Conservation (phyloP, 495 filamentous ascomycete genomes). For the Viridothelium virens region DNA sequence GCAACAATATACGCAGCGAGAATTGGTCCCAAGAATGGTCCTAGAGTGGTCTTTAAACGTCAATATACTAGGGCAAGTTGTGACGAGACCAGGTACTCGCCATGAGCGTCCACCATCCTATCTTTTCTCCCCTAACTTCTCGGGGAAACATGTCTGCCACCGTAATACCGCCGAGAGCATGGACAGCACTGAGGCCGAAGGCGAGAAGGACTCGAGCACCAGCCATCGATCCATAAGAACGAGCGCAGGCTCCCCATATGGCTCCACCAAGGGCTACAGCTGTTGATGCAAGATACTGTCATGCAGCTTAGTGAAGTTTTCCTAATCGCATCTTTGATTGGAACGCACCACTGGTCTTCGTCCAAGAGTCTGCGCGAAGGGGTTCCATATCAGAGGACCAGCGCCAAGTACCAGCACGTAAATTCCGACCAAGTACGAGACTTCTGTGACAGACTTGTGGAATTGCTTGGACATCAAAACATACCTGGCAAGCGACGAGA, state of each 20-base stretch:
- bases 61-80: not conserved
- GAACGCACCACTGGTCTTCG: not conserved
- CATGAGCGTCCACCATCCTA: not conserved
- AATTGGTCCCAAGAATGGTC: not conserved
- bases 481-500: not conserved
- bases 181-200: not conserved
- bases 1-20: not conserved
- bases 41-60: not conserved
- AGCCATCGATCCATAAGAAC: constrained; percentile 1
- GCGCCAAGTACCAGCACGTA: not conserved
- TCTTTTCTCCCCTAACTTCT: not conserved
- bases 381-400: not conserved
- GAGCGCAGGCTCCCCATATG: not conserved
- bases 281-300: not conserved
- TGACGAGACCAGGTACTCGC: not conserved
- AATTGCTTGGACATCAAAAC: not conserved
- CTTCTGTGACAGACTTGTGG: not conserved
- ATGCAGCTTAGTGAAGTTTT: not conserved
- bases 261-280: not conserved
- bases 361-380: not conserved
- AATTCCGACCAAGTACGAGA: not conserved
- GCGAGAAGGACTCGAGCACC: not conserved
- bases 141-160: not conserved
- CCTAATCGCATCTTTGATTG: not conserved
- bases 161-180: not conserved